These are phyloP conservation scores for Lepraria neglecta DNA, from an alignment of 495 filamentous ascomycete genomes.

Conservation along the genomic window DNA sequence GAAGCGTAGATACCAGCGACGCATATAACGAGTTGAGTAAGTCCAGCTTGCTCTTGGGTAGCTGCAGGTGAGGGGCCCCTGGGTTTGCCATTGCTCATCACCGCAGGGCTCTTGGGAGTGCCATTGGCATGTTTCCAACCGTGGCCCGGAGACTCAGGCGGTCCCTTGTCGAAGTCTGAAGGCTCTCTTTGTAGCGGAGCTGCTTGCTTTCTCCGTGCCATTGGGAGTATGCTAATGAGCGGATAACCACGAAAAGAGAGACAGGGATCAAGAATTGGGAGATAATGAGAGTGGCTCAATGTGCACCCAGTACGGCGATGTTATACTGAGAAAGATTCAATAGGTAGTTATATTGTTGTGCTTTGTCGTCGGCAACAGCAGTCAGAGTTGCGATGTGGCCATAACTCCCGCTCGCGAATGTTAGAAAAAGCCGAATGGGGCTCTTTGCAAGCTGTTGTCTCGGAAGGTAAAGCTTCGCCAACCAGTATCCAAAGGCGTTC, in stretches of 20 bases:
- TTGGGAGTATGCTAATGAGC: slow-evolving; percentile 30
- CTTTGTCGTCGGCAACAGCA: background rate
- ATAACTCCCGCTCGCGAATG: background rate
- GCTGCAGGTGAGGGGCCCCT: slow-evolving; percentile 31
- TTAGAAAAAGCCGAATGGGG: no score
- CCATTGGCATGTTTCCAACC: slow-evolving; percentile 33
- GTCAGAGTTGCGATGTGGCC: slow-evolving; percentile 18
- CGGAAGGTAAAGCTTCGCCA: no score
- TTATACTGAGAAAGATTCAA: no score
- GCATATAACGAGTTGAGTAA: slow-evolving; percentile 73
- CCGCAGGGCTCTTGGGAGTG: slow-evolving; percentile 12
- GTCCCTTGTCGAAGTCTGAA: slow-evolving; percentile 51
- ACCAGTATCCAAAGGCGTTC: no score
- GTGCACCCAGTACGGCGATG: no score
- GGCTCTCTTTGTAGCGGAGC: slow-evolving; percentile 58
- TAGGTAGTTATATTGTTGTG: no score
- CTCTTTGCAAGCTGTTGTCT: no score
- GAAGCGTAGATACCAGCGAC: slow-evolving; percentile 91
- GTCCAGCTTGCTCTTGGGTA: slow-evolving; percentile 42
- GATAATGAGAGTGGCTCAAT: background rate
- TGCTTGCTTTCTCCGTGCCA: slow-evolving; percentile 69
- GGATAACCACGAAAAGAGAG: background rate
- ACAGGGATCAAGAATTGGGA: background rate
- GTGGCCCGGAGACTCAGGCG: slow-evolving; percentile 32
- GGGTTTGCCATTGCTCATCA: slow-evolving; percentile 38